Conservation (phyloP, 176 grass and related monocot genomes). For the Saccharum officinarum region DNA sequence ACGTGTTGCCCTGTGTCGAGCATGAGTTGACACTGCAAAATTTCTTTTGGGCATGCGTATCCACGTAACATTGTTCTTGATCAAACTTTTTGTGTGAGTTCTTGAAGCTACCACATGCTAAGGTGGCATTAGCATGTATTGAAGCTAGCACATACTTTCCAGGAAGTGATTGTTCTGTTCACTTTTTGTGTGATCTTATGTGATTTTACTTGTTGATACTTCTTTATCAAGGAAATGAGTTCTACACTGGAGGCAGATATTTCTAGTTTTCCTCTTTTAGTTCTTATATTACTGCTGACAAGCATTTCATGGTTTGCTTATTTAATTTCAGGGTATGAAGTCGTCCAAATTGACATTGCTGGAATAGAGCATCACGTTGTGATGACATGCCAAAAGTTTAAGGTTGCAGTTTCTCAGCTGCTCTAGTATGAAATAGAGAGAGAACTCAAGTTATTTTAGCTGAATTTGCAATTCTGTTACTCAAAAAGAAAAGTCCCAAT, state of each 20-base stretch:
- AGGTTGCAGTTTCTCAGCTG: conserved; percentile 27
- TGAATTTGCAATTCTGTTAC: neutral
- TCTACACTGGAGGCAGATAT: neutral
- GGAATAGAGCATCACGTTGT: no score
- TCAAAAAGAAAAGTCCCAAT: neutral
- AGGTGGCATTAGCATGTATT: neutral
- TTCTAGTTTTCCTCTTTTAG: neutral
- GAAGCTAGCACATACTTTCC: neutral
- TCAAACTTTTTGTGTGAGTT: neutral
- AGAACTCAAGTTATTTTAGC: conserved; percentile 10
- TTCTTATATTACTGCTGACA: neutral
- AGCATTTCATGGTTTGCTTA: conserved; percentile 7
- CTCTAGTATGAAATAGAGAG: conserved; percentile 35
- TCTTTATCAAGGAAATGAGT: neutral
- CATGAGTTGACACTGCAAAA: neutral
- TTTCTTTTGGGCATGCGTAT: neutral
- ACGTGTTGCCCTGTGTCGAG: neutral
- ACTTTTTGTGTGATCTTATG: neutral
- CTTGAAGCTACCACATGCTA: neutral
- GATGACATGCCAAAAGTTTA: neutral
- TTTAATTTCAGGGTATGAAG: conserved; percentile 46
- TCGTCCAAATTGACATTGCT: neutral
- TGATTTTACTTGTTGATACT: neutral
- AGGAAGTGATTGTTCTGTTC: neutral
- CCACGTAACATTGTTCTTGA: neutral